Evolutionary conservation across 306 rosid species (phyloP), one percentile per base, ranked within the genome.

Genomic region (Pterocarpus macrocarpus): DNA sequence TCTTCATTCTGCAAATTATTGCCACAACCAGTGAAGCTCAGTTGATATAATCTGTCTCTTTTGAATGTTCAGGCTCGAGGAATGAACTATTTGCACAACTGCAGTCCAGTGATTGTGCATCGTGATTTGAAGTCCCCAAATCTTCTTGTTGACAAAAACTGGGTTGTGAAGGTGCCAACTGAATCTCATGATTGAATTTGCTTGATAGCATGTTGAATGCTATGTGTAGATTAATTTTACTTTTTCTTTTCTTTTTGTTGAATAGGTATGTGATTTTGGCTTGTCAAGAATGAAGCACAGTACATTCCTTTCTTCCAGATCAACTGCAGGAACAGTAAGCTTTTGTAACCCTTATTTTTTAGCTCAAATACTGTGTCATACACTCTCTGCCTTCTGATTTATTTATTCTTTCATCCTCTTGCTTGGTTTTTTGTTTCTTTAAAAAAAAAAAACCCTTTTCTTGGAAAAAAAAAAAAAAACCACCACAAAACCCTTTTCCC

Each of bases 81-180:
- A 85, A 94, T 94, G 98, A 94, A 92, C 81, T 94, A 94, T 82
- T 87, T 94, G 92, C 98, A 92, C 85, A 94, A 77, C 77, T 88
- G 94, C 88, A 78, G 86, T 49, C 98, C 98, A 3, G 85, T 88
- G 56, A 82, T 94, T 73, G 98, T 94, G 49, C 98, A 94, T 75
- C 97, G 97, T 69, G 98, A 94, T 84, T 86, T 94, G 94, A 94
- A 94, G 89, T 92, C 98, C 58, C 98, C 97, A 49, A 94, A 94
- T 88, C 97, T 92, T 82, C 97, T 94, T 22, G 98, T 94, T 53
- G 98, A 94, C 79, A 91, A 82, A 83, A 91, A 94, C 71, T 92
- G 97, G 98, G 93, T 92, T 8, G 89, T 94, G 59, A 94, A 92
- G 97, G 98, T 94, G 64, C 80, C 64, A n/a, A 39, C 69, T 50